These are phyloP conservation scores for Phytophthora meadii DNA, from an alignment of 352 stramenopile species.

Conservation along the genomic window DNA sequence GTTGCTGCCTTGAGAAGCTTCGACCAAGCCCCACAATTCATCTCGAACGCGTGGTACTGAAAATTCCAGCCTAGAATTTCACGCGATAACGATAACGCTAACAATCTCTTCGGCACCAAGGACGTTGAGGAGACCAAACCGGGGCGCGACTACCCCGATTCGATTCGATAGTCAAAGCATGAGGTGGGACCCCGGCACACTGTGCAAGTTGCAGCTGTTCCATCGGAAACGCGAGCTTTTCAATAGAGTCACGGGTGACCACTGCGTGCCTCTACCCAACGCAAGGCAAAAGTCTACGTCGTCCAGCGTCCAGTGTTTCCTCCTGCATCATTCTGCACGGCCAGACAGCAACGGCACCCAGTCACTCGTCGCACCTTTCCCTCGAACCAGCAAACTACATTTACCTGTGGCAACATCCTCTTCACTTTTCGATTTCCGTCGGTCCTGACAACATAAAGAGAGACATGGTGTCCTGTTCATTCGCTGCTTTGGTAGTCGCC, in stretches of 20 bases:
- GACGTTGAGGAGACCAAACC: background rate
- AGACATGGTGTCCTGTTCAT: slow-evolving; percentile 26
- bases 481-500: slow-evolving; percentile 18
- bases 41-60: background rate
- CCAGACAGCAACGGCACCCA: slow-evolving; percentile 29
- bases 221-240: slow-evolving; percentile 15
- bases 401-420: background rate
- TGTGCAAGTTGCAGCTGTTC: slow-evolving; percentile 20
- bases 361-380: slow-evolving; percentile 31
- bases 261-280: slow-evolving; percentile 16
- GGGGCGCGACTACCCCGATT: slow-evolving; percentile 18
- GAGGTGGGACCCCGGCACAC: slow-evolving; percentile 9
- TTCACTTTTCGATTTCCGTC: slow-evolving; percentile 32
- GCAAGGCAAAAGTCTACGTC: background rate
- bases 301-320: slow-evolving; percentile 13
- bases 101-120: slow-evolving; percentile 14
- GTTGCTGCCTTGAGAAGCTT: background rate
- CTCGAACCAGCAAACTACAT: slow-evolving; percentile 13
- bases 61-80: background rate
- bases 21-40: background rate
- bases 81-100: background rate
- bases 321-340: slow-evolving; percentile 22
- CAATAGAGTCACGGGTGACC: slow-evolving; percentile 8
- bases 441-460: slow-evolving; percentile 2
- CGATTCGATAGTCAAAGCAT: slow-evolving; percentile 22